Evolutionary conservation across 2,329 filamentous ascomycete species (phyloP), one percentile per base, ranked within the genome.

Genomic region (Trichophyton benhamiae): DNA sequence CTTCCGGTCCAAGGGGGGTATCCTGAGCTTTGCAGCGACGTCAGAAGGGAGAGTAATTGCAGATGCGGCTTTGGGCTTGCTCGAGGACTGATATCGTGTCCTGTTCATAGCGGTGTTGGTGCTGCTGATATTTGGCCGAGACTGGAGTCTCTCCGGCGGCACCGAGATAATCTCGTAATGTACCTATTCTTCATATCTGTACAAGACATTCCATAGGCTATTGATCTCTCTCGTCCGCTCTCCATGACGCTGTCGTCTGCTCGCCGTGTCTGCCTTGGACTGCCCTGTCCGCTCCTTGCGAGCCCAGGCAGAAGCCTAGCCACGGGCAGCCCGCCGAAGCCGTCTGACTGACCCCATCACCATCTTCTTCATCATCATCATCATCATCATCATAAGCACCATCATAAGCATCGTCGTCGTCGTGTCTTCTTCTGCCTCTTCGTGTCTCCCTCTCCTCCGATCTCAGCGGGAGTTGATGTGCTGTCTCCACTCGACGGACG

Each of bases 1-100:
- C 30, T 59, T 59, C 44, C 38, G 57, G 27, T 48, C 60, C 15
- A 59, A 62, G 57, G 42, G 38, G 36, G 60, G 60, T 15, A 48
- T 59, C 30, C 33, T 62, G 55, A 58, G 42, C 22, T 62, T 58
- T 59, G 57, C 38, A 42, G 57, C 57, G 8, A 59, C 38, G 9
- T 44, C 42, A 42, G 57, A 59, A 13, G 57, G 57, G 4, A 48
- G 11, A 20, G 57, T 59, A 22, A 59, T 59, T 33, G 42, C 57
- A 17, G 38, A 59, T 30, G 57, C 57, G 25, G 15, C 38, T 22
- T 25, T 59, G 57, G 38, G 41, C 4, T 41, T 59, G 13, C n/a
- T 53, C 22, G 49, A 53, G 49, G 49, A 53, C 13, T 53, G 27
- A 17, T 30, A 4, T 7, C 11, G 6, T 25, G 20, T 22, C 20